Conservation (phyloP, 179 eudicot genomes). For the Silene coronaria region DNA sequence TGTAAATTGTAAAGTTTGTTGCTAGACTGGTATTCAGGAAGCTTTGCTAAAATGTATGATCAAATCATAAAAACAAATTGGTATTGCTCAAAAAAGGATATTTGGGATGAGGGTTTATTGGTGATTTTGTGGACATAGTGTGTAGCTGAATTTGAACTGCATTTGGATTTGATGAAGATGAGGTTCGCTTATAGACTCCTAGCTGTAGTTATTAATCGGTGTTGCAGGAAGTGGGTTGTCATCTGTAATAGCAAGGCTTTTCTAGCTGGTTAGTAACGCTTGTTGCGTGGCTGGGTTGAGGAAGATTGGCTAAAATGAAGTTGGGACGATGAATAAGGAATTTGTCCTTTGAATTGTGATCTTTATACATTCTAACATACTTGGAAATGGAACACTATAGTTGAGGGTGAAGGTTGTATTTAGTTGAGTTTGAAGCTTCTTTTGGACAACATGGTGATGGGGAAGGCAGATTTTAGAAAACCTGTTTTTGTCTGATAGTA, state of each 20-base stretch:
- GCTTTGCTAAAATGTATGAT: neutral
- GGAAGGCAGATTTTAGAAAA: neutral
- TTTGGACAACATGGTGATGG: neutral
- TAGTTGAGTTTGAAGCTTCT: neutral
- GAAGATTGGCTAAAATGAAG: slow-evolving; percentile 8
- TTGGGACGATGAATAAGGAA: neutral
- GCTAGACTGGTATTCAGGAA: neutral
- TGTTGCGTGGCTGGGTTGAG: neutral
- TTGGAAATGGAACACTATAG: neutral
- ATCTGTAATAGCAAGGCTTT: neutral
- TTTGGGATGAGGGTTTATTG: neutral
- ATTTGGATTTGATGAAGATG: neutral
- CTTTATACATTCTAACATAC: neutral
- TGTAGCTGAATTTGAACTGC: neutral
- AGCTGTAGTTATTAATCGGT: neutral
- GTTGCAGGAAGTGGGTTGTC: neutral
- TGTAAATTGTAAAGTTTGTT: no score
- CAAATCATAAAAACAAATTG: neutral
- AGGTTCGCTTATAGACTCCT: neutral
- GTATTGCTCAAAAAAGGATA: neutral
- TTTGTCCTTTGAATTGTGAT: neutral
- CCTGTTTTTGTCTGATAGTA: neutral
- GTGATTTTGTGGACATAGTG: neutral
- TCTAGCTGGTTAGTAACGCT: neutral
- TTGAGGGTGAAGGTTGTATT: neutral